Percentiles rank a stretch among this genome's conserved stretches.
Evolutionary conservation across 2,329 filamentous ascomycete species (phyloP).

Genomic region (Dothistroma pini): DNA sequence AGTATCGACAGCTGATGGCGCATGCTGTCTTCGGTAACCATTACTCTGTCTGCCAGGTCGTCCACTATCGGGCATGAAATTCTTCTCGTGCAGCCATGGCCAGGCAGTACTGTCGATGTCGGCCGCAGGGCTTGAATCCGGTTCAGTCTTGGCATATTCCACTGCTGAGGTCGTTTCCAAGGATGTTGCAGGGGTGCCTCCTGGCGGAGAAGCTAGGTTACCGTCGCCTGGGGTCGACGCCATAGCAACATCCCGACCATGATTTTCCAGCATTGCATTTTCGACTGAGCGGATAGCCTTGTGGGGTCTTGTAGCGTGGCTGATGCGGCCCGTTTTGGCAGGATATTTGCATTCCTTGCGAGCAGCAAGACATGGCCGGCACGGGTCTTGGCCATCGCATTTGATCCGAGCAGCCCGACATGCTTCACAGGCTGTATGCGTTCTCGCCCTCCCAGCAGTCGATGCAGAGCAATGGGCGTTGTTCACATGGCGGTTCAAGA

Average conservation of each 20-base stretch:
- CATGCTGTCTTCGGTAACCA: neutral
- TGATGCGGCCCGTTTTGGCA: slow-evolving; percentile 14
- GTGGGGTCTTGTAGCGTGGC: slow-evolving; percentile 10
- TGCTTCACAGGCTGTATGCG: slow-evolving; percentile 19
- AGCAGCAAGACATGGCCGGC: slow-evolving; percentile 11
- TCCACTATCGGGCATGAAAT: slow-evolving; percentile 6
- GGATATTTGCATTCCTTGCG: slow-evolving; percentile 16
- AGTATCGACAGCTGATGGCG: neutral
- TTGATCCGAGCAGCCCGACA: slow-evolving; percentile 17
- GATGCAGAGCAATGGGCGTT: slow-evolving; percentile 13
- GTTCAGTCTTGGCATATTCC: neutral
- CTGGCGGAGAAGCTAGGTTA: neutral
- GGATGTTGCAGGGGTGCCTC: neutral
- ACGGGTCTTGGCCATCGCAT: slow-evolving; percentile 18
- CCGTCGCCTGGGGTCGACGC: neutral
- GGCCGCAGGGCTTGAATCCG: neutral
- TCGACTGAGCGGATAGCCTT: neutral
- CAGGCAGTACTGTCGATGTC: slow-evolving; percentile 9
- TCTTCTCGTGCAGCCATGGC: slow-evolving; percentile 17
- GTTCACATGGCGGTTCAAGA: slow-evolving; percentile 16
- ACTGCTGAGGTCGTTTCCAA: neutral
- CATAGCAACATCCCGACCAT: neutral
- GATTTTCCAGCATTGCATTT: neutral
- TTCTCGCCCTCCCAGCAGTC: slow-evolving; percentile 9
- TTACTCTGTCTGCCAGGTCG: neutral